phyloP scores from a whole-genome alignment of 306 rosid genomes.

The Dalbergia oliveri region DNA sequence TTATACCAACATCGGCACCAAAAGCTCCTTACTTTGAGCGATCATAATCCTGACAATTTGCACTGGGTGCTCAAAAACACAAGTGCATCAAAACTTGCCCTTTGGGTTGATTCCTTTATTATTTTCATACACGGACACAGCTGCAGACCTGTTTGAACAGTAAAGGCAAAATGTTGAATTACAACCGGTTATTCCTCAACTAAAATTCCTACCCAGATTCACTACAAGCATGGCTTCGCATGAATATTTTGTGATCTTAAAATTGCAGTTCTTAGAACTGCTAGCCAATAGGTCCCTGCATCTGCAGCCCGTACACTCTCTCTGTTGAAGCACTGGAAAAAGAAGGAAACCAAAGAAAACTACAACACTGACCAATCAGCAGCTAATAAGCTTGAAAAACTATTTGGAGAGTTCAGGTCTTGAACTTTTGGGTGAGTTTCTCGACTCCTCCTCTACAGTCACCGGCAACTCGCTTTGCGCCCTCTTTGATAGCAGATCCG shows the following conservation, averaged over 20 bases:
- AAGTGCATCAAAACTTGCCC: not conserved
- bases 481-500: slow-evolving; percentile 66
- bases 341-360: slow-evolving; percentile 32
- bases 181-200: slow-evolving; percentile 45
- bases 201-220: slow-evolving; percentile 25
- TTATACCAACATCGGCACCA: not conserved
- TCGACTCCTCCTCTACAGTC: slow-evolving; percentile 95
- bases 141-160: slow-evolving; percentile 16
- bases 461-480: slow-evolving; percentile 78
- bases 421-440: slow-evolving; percentile 88
- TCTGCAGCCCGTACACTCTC: slow-evolving; percentile 21
- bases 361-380: slow-evolving; percentile 39
- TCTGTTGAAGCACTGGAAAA: slow-evolving; percentile 24
- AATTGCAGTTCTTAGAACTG: slow-evolving; percentile 40
- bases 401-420: slow-evolving; percentile 57
- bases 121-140: not conserved
- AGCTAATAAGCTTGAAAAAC: slow-evolving; percentile 19
- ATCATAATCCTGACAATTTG: no score
- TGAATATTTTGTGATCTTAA: slow-evolving; percentile 15
- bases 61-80: no score
- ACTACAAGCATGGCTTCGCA: slow-evolving; percentile 39
- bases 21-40: not conserved
- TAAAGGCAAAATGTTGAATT: not conserved
- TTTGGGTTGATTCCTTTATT: not conserved
- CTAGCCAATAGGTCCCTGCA: slow-evolving; percentile 26